These are phyloP conservation scores for Solanum hybrid DNA, from an alignment of 305 asterid species.

Conservation along the genomic window DNA sequence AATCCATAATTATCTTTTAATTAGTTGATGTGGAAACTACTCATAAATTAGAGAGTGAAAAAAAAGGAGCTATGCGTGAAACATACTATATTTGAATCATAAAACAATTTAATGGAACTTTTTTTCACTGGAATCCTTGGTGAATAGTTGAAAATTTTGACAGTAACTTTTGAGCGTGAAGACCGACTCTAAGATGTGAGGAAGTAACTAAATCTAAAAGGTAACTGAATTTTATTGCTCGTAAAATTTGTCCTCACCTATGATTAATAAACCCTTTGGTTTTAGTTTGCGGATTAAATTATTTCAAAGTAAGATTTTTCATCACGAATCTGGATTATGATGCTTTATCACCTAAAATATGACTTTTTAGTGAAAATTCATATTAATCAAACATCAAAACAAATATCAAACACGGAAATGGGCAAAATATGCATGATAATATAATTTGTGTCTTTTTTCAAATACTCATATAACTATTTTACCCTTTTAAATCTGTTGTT, in stretches of 20 bases:
- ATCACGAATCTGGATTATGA: neutral
- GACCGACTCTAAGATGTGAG: neutral
- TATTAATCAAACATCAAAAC: neutral
- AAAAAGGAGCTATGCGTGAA: neutral
- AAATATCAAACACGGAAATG: neutral
- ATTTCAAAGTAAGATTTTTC: neutral
- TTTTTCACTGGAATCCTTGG: neutral
- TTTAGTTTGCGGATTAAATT: neutral
- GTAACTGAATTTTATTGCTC: neutral
- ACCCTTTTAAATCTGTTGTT: neutral
- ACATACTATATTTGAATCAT: too few relatives aligned
- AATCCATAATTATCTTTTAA: neutral
- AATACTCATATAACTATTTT: neutral
- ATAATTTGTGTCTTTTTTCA: neutral
- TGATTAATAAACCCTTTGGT: neutral
- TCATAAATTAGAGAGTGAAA: too few relatives aligned
- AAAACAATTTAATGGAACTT: neutral
- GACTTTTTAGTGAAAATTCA: neutral
- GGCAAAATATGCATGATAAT: neutral
- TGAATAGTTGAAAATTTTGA: neutral
- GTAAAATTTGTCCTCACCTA: neutral
- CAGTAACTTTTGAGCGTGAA: neutral
- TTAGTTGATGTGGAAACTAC: neutral
- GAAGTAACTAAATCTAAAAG: neutral
- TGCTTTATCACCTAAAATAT: neutral